phyloP scores from a whole-genome alignment of 352 stramenopile genomes.

The Phytophthora pini region DNA sequence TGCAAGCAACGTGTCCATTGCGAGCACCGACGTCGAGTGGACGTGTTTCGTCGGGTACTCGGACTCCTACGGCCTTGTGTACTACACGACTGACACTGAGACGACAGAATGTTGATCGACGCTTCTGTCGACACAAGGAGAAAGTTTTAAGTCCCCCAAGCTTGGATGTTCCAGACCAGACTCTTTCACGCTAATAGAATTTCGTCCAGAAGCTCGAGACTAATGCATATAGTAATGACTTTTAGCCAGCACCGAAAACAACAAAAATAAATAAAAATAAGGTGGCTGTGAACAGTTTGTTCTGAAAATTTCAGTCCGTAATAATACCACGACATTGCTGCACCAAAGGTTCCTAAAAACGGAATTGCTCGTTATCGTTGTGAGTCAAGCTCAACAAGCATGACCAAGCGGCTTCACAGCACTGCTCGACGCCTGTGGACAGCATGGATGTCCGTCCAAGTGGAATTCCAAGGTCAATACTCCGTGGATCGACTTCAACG shows the following conservation, averaged over 20 bases:
- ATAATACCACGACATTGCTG: too few relatives aligned
- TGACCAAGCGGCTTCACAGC: conserved; percentile 5
- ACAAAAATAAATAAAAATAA: too few relatives aligned
- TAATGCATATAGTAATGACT: too few relatives aligned
- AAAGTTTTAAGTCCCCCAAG: too few relatives aligned
- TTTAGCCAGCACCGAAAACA: too few relatives aligned
- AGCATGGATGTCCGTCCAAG: conserved; percentile 29
- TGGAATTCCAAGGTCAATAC: conserved; percentile 40
- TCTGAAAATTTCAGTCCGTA: too few relatives aligned
- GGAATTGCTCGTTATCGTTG: background rate
- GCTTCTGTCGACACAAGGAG: too few relatives aligned
- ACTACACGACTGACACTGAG: conserved; percentile 15
- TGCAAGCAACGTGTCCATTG: conserved; percentile 6
- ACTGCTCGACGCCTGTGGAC: conserved; percentile 4
- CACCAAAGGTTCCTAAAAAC: background rate
- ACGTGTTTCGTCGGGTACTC: conserved; percentile 26
- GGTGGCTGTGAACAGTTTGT: too few relatives aligned
- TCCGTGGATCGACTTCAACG: conserved; percentile 29
- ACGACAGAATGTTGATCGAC: background rate
- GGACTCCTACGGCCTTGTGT: conserved; percentile 27
- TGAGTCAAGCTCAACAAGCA: background rate
- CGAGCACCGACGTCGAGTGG: conserved; percentile 17
- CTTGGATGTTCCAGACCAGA: too few relatives aligned
- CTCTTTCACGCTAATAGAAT: too few relatives aligned
- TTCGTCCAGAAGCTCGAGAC: too few relatives aligned